Evolutionary conservation across 148 eudicot genomes (phyloP), one percentile per base, ranked within the genome.

Genomic region (Chenopodium album): DNA sequence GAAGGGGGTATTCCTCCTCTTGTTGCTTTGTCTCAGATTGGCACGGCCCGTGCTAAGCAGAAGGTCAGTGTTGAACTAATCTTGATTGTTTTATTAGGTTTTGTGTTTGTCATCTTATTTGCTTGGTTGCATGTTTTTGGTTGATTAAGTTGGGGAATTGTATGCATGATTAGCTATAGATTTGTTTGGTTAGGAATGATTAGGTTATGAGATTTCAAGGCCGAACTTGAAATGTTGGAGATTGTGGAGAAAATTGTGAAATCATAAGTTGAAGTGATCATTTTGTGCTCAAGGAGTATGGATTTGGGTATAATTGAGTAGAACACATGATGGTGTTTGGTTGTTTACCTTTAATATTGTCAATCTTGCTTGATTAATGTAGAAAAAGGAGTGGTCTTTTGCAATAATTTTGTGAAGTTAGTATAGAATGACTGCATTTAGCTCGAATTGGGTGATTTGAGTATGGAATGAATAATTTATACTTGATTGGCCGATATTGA

Each of bases 1-100:
- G 97, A 93, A 87, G 98, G 97, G 22, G 97, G 88, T 17, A 93
- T 95, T 73, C 98, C 98, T 48, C 98, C 98, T 17, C 85, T 95
- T 48, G 96, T 91, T 5, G 91, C 97, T 5, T 88, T 93, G 29
- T 92, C 98, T 11, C 97, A 93, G 87, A 79, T 72, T 14, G 96
- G 93, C 3, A 95, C 93, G 47, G 88, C 90, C 1, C 87, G 90
- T 28, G 92, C 96, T 80, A 95, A 92, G 84, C 97, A 95, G 68
- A 95, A 93, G 98, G 98, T 94, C 69, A 76, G 81, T 56, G 46
- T 32, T 19, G 22, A 50, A 9, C 41, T 22, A 59, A 32, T 32
- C 46, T 1, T 68, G 32, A 6, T 7, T 13, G 4, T 12, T 31
- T 12, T 68, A 41, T 28, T 19, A 37, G 19, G 50, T 62, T 52